Evolutionary conservation across 768 basidiomycete species (phyloP).

Genomic region (Zangia roseola): DNA sequence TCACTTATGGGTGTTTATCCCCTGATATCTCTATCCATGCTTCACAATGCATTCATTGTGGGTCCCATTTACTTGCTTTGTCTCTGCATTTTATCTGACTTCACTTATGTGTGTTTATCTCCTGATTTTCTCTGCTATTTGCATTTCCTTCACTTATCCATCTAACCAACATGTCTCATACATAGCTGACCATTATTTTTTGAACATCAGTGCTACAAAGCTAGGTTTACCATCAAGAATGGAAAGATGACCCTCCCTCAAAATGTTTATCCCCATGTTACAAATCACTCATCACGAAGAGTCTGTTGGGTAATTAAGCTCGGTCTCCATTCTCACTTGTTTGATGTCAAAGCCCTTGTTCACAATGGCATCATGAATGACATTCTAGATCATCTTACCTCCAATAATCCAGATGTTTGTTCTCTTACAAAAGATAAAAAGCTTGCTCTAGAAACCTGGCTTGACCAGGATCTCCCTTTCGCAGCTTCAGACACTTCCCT

Average conservation of each 20-base stretch:
- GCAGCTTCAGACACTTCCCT: not conserved
- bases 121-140: too few species aligned
- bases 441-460: not conserved
- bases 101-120: too few species aligned
- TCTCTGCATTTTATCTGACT: too few species aligned
- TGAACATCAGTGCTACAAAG: not conserved
- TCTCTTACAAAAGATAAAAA: not conserved
- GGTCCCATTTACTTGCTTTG: too few species aligned
- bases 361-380: not conserved
- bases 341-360: not conserved
- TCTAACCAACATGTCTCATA: too few species aligned
- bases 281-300: not conserved
- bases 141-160: too few species aligned
- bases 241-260: not conserved
- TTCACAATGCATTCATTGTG: too few species aligned
- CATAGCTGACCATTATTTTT: too few species aligned
- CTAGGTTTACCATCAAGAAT: not conserved
- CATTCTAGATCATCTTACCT: not conserved
- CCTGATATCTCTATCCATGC: too few species aligned
- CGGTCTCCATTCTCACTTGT: not conserved
- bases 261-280: not conserved
- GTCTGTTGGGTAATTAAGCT: not conserved
- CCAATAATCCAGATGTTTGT: not conserved
- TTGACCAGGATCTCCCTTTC: not conserved
- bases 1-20: too few species aligned